A percentile compares a stretch with the other conserved stretches of the same genome.
Conservation (phyloP, 495 filamentous ascomycete genomes). For the Neurospora intermedia region DNA sequence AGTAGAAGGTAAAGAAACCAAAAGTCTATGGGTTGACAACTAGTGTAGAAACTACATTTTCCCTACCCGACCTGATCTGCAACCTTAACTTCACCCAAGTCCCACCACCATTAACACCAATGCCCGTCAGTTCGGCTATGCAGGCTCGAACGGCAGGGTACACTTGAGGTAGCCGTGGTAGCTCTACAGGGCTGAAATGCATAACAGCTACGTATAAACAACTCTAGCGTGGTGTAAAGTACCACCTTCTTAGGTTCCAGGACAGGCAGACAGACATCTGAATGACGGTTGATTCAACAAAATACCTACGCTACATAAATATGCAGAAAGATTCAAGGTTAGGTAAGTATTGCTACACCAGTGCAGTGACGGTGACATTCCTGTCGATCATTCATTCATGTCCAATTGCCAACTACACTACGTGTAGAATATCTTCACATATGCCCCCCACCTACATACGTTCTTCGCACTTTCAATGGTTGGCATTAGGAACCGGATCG, state of each 20-base stretch:
- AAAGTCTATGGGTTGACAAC: no score
- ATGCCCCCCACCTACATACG: not conserved
- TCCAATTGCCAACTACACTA: not conserved
- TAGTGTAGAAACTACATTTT: no score
- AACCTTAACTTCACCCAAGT: no score
- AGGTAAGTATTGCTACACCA: not conserved
- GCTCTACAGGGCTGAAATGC: not conserved
- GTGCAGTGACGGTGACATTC: not conserved
- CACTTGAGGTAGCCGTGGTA: not conserved
- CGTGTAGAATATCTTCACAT: no score
- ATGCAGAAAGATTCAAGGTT: not conserved
- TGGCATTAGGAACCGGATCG: not conserved
- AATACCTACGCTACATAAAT: not conserved
- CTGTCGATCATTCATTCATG: not conserved
- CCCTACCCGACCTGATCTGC: no score
- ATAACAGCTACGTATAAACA: not conserved
- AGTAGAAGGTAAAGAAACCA: no score
- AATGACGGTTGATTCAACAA: not conserved
- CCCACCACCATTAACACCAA: no score
- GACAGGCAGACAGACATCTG: not conserved
- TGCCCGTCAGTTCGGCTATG: no score
- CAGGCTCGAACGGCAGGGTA: no score
- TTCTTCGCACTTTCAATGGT: not conserved
- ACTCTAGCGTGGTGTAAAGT: not conserved
- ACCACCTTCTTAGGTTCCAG: not conserved